Evolutionary conservation across 495 filamentous ascomycete species (phyloP).

Genomic region (Hapsidospora chrysogenum): DNA sequence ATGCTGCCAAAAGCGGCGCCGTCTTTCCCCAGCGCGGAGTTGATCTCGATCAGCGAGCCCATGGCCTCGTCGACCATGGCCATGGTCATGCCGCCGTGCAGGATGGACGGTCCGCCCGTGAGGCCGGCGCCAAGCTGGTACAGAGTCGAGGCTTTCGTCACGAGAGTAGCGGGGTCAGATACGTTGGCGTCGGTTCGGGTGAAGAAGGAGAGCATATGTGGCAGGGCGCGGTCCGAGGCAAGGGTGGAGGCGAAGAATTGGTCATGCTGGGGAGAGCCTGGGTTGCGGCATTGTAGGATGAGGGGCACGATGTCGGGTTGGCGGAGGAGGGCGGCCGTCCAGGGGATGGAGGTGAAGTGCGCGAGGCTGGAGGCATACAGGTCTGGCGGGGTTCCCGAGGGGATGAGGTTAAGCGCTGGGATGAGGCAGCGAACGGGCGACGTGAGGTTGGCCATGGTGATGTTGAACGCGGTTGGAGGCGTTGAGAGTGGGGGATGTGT

Average conservation of each 20-base stretch:
- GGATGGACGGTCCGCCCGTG: not conserved
- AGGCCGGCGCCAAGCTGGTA: not conserved
- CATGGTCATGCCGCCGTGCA: slow-evolving; percentile 2
- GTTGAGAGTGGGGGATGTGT: not conserved
- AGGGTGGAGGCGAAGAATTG: slow-evolving; percentile 1
- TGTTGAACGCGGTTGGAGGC: not conserved
- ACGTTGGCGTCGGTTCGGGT: not conserved
- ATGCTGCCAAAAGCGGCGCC: not conserved
- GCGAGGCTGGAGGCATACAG: slow-evolving; percentile 1
- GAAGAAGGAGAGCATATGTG: slow-evolving; percentile 1
- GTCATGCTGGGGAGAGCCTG: not conserved
- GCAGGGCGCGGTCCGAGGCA: not conserved
- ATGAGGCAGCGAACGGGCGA: not conserved
- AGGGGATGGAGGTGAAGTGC: slow-evolving; percentile 1
- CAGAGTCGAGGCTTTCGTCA: not conserved
- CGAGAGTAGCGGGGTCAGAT: not conserved
- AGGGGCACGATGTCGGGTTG: not conserved
- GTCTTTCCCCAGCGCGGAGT: not conserved
- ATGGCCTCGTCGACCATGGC: slow-evolving; percentile 2
- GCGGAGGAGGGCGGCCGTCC: not conserved
- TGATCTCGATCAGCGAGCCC: slow-evolving; percentile 1
- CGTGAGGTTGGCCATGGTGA: too few species aligned
- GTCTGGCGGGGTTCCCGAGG: not conserved
- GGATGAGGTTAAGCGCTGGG: not conserved
- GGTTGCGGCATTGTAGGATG: slow-evolving; percentile 1